phyloP scores from a whole-genome alignment of 2,329 filamentous ascomycete genomes.

The Pseudogymnoascus sp. region DNA sequence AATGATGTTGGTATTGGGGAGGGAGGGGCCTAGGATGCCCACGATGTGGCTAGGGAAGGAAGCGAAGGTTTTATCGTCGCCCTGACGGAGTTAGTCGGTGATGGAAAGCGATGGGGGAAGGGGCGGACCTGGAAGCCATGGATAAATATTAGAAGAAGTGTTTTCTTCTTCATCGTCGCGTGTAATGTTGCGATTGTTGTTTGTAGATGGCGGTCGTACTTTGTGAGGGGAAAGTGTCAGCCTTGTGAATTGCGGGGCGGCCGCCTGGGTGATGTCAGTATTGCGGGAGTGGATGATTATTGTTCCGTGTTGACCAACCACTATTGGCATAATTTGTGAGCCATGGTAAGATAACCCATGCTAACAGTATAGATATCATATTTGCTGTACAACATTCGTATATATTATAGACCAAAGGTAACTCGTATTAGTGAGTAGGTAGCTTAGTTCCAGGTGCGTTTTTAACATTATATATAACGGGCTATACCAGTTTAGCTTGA shows the following conservation, averaged over 20 bases:
- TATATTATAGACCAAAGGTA: neutral
- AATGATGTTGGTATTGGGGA: slow-evolving; percentile 62
- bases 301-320: neutral
- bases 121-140: slow-evolving; percentile 71
- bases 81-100: slow-evolving; percentile 37
- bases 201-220: neutral
- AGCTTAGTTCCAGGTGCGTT: neutral
- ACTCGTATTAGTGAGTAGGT: neutral
- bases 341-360: neutral
- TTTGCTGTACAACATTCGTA: neutral
- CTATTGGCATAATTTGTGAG: neutral
- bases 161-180: slow-evolving; percentile 59
- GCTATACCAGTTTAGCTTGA: neutral
- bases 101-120: neutral
- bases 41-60: slow-evolving; percentile 67
- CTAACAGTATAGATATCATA: neutral
- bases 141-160: slow-evolving; percentile 73
- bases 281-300: neutral
- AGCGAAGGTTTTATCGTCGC: slow-evolving; percentile 71
- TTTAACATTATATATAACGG: neutral
- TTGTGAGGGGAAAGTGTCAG: neutral
- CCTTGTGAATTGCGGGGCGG: neutral
- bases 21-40: slow-evolving; percentile 52
- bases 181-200: neutral
- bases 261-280: neutral